phyloP scores from a whole-genome alignment of 352 stramenopile genomes.

The Plasmopara viticola region DNA sequence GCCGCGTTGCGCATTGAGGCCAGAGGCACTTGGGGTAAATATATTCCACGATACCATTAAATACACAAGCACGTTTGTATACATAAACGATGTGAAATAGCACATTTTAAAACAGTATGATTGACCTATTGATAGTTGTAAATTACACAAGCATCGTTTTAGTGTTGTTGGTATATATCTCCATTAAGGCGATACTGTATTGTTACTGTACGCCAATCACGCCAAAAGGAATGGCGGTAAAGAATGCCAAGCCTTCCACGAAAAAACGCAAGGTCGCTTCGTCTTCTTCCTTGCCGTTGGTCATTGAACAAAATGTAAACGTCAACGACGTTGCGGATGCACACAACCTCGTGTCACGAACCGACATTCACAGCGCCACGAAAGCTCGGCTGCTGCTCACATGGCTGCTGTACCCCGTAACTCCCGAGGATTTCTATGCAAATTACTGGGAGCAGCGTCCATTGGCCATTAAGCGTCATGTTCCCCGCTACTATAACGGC shows the following conservation, averaged over 20 bases:
- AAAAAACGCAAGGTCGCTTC: constrained; percentile 54
- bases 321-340: constrained; percentile 51
- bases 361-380: constrained; percentile 58
- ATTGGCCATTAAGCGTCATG: constrained; percentile 76
- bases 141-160: too few relatives aligned
- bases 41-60: too few relatives aligned
- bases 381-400: constrained; percentile 71
- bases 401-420: constrained; percentile 84
- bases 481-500: constrained; percentile 64
- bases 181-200: too few relatives aligned
- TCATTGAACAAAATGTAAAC: constrained; percentile 31
- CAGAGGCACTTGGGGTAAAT: too few relatives aligned
- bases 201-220: too few relatives aligned
- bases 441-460: constrained; percentile 92
- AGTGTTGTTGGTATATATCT: too few relatives aligned
- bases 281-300: constrained; percentile 33
- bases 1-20: too few relatives aligned
- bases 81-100: too few relatives aligned
- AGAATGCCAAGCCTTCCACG: constrained; percentile 22
- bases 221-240: constrained; percentile 34
- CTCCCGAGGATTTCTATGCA: constrained; percentile 85
- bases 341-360: constrained; percentile 48
- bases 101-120: too few relatives aligned
- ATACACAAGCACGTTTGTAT: too few relatives aligned
- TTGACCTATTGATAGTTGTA: too few relatives aligned